Conservation (phyloP, 345 rosid genomes). For the Arabis alpina region DNA sequence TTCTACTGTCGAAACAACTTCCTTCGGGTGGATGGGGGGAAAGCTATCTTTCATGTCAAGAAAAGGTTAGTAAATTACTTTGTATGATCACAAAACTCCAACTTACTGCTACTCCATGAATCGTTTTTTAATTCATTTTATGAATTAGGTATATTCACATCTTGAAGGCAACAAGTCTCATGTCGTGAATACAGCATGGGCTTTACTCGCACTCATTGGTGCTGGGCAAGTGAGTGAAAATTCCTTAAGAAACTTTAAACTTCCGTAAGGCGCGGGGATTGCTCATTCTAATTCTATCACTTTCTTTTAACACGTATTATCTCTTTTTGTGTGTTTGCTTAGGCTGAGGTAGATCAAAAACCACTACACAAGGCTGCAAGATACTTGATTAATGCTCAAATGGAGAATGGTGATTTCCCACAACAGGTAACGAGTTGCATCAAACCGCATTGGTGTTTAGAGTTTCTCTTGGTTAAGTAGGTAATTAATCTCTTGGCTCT, state of each 20-base stretch:
- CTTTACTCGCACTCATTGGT: slow-evolving; percentile 60
- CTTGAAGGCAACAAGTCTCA: slow-evolving; percentile 60
- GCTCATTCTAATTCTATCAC: background rate
- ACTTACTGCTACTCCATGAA: slow-evolving; percentile 10
- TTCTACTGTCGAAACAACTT: slow-evolving; percentile 82
- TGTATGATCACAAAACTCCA: background rate
- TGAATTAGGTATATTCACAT: slow-evolving; percentile 57
- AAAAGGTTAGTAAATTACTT: slow-evolving; percentile 55
- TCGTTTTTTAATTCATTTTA: background rate
- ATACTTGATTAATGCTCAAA: slow-evolving; percentile 61
- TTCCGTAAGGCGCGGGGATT: background rate
- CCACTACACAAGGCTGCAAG: slow-evolving; percentile 68
- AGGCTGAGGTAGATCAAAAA: slow-evolving; percentile 65
- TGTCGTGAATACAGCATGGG: slow-evolving; percentile 70
- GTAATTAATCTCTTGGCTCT: background rate
- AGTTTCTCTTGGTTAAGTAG: background rate
- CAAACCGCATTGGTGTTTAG: slow-evolving; percentile 3
- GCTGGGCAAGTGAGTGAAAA: slow-evolving; percentile 65
- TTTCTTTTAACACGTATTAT: background rate
- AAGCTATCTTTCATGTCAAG: slow-evolving; percentile 94
- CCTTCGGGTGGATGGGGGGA: slow-evolving; percentile 98
- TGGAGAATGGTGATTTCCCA: slow-evolving; percentile 78
- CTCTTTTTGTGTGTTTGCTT: slow-evolving; percentile 11
- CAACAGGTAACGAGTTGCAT: slow-evolving; percentile 54
- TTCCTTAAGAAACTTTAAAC: background rate